phyloP scores from a whole-genome alignment of 1,139 yeast species.

The Yamadazyma trypodendri region DNA sequence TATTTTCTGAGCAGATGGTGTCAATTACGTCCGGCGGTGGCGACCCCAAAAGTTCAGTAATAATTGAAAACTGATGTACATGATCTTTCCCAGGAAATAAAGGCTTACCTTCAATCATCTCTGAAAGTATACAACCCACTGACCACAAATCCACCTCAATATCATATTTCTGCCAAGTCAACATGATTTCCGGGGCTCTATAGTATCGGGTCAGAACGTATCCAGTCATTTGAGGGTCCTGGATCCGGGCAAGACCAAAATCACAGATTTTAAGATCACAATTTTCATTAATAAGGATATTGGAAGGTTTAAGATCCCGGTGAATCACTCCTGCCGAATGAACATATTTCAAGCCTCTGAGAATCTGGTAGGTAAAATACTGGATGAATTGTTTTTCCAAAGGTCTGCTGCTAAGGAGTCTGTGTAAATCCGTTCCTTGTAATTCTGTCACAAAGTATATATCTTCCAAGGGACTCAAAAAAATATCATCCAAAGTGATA shows the following conservation, averaged over 20 bases:
- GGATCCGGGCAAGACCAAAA: conserved; percentile 94
- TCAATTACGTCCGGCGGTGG: conserved; percentile 96
- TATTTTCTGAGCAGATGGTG: conserved; percentile 93
- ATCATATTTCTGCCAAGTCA: conserved; percentile 98
- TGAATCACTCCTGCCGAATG: conserved; percentile 98
- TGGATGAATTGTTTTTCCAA: conserved; percentile 94
- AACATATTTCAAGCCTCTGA: conserved; percentile 90
- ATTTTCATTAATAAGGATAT: conserved; percentile 88
- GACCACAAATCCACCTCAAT: conserved; percentile 99
- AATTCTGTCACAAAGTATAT: conserved; percentile 95
- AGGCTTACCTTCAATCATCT: conserved; percentile 99
- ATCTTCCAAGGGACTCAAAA: conserved; percentile 92
- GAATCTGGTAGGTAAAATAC: conserved; percentile 89
- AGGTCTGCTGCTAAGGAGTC: conserved; percentile 88
- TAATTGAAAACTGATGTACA: conserved; percentile 95
- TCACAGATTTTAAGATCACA: conserved; percentile 97
- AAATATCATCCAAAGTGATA: conserved; percentile 90
- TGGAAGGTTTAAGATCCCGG: conserved; percentile 90
- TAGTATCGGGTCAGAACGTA: conserved; percentile 95
- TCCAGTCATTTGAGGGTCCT: conserved; percentile 99
- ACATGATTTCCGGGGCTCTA: conserved; percentile 98
- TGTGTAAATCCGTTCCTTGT: conserved; percentile 94
- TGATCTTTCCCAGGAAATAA: conserved; percentile 98
- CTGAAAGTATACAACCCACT: conserved; percentile 98
- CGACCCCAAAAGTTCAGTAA: conserved; percentile 92